phyloP scores from a whole-genome alignment of 805 yeast genomes.

The Metschnikowia koreensis region DNA sequence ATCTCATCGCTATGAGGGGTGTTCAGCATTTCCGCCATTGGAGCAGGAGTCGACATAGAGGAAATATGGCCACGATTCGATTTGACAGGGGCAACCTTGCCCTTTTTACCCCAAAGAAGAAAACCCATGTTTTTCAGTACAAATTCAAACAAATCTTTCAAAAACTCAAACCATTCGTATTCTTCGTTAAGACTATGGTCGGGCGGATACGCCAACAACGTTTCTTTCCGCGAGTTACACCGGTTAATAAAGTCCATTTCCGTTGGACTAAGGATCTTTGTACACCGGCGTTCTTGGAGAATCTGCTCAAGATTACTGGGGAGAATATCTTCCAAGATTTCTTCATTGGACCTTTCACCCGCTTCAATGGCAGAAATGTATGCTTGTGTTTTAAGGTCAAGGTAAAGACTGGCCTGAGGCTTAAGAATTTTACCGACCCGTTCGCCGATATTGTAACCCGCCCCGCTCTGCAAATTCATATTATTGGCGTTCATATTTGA shows the following conservation, averaged over 20 bases:
- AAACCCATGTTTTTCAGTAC: conserved; percentile 71
- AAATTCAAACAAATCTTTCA: conserved; percentile 76
- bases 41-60: not conserved
- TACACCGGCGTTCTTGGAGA: conserved; percentile 37
- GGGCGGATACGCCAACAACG: conserved; percentile 46
- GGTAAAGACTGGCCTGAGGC: conserved; percentile 72
- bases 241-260: conserved; percentile 77
- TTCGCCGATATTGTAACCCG: conserved; percentile 36
- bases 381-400: conserved; percentile 94
- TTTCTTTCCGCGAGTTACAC: conserved; percentile 68
- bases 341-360: conserved; percentile 57
- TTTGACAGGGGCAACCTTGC: conserved; percentile 16
- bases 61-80: not conserved
- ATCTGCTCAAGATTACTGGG: conserved; percentile 61
- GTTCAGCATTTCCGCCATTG: not conserved
- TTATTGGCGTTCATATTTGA: conserved; percentile 33
- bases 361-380: conserved; percentile 82
- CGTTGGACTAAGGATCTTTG: conserved; percentile 57
- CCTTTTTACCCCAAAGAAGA: conserved; percentile 66
- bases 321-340: conserved; percentile 71
- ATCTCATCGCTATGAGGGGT: conserved; percentile 20
- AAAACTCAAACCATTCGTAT: conserved; percentile 83
- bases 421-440: conserved; percentile 63
- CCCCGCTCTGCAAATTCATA: conserved; percentile 34
- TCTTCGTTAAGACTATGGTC: conserved; percentile 59